These are phyloP conservation scores for Dictyostelium firmibasis DNA, from an alignment of 78 protist genomes.

Conservation along the genomic window DNA sequence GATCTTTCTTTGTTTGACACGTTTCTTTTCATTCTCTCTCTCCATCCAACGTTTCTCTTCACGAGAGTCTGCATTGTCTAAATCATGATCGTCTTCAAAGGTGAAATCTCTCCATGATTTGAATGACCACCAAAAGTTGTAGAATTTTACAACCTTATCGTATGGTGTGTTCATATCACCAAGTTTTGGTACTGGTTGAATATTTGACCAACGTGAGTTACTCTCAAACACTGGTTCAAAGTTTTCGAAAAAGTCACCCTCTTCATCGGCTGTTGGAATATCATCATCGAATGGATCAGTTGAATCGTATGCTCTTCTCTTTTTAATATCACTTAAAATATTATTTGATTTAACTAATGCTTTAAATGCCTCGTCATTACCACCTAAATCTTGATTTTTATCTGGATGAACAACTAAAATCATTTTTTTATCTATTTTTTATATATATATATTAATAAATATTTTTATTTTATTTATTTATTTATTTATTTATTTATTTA, in stretches of 20 bases:
- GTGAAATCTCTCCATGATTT: slow-evolving; percentile 94
- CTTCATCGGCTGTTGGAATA: slow-evolving; percentile 56
- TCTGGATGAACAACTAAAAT: slow-evolving; percentile 91
- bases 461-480: not conserved
- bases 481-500: not conserved
- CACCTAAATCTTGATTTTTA: slow-evolving; percentile 74
- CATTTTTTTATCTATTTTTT: slow-evolving; percentile 40
- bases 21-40: slow-evolving; percentile 83
- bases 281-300: slow-evolving; percentile 88
- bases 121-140: slow-evolving; percentile 90
- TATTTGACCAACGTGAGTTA: slow-evolving; percentile 74
- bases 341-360: slow-evolving; percentile 86
- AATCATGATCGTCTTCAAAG: slow-evolving; percentile 83
- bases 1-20: slow-evolving; percentile 61
- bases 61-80: slow-evolving; percentile 78
- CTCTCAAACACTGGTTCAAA: slow-evolving; percentile 83
- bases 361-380: slow-evolving; percentile 87
- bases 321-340: slow-evolving; percentile 71
- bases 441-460: slow-evolving; percentile 13
- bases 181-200: slow-evolving; percentile 82
- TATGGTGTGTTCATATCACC: slow-evolving; percentile 77
- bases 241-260: slow-evolving; percentile 70
- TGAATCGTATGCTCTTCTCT: slow-evolving; percentile 91
- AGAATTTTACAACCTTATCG: slow-evolving; percentile 86
- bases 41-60: slow-evolving; percentile 94